These are phyloP conservation scores for Ophiostoma angusticollis DNA, from an alignment of 2,329 filamentous ascomycete genomes.

Conservation along the genomic window DNA sequence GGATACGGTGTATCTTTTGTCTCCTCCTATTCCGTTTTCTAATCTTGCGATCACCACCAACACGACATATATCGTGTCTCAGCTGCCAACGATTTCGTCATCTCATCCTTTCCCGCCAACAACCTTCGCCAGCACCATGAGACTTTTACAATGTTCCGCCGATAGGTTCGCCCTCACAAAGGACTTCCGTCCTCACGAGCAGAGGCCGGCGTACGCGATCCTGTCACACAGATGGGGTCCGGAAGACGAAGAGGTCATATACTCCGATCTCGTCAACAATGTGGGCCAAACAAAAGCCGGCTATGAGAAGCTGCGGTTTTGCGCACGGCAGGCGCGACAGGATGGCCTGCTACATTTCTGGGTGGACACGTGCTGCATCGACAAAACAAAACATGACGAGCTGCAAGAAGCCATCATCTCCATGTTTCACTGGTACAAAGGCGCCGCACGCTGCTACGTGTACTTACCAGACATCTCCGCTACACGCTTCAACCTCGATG, in stretches of 20 bases:
- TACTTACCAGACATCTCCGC: slow-evolving; percentile 12
- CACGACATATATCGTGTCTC: too few relatives aligned
- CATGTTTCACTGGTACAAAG: slow-evolving; percentile 16
- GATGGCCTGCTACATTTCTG: slow-evolving; percentile 14
- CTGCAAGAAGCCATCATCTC: slow-evolving; percentile 15
- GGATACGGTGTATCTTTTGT: too few relatives aligned
- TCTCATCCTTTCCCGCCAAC: too few relatives aligned
- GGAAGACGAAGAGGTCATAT: slow-evolving; percentile 2
- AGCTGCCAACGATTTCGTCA: too few relatives aligned
- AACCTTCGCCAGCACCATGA: too few relatives aligned
- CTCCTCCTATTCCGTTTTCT: too few relatives aligned
- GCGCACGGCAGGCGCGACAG: background rate
- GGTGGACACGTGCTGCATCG: slow-evolving; percentile 16
- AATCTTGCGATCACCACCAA: too few relatives aligned
- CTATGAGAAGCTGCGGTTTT: slow-evolving; percentile 7
- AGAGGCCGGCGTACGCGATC: slow-evolving; percentile 5
- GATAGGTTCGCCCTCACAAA: too few relatives aligned
- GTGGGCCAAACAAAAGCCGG: background rate
- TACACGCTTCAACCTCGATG: background rate
- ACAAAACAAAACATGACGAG: slow-evolving; percentile 17
- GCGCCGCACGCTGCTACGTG: slow-evolving; percentile 13
- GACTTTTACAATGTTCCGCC: too few relatives aligned
- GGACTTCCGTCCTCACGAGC: too few relatives aligned
- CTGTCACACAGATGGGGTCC: slow-evolving; percentile 11
- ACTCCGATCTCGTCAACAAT: slow-evolving; percentile 2